phyloP scores from a whole-genome alignment of 2,329 filamentous ascomycete species.

The Elsinoe ampelina region DNA sequence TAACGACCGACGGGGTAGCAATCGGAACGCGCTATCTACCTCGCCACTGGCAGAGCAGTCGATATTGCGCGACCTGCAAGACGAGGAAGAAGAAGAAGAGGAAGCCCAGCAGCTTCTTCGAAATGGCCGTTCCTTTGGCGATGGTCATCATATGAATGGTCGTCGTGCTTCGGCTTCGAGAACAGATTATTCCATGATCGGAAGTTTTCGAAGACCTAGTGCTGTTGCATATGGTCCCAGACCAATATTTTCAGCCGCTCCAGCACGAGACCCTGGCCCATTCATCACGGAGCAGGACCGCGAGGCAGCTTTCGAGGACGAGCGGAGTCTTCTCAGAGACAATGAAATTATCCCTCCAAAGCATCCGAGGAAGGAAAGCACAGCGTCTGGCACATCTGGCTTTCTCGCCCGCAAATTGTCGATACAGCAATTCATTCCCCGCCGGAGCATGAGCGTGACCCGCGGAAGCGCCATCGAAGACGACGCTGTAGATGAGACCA shows the following conservation, averaged over 20 bases:
- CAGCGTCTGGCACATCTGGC: constrained; percentile 12
- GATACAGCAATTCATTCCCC: constrained; percentile 8
- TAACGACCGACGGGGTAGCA: neutral
- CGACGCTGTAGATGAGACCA: constrained; percentile 16
- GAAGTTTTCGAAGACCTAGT: constrained; percentile 66
- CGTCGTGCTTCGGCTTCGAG: constrained; percentile 17
- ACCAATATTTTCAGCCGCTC: constrained; percentile 59
- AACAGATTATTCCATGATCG: constrained; percentile 42
- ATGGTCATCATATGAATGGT: constrained; percentile 15
- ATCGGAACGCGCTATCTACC: constrained; percentile 11
- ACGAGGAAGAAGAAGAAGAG: constrained; percentile 19
- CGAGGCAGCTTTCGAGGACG: constrained; percentile 46
- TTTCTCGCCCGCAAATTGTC: constrained; percentile 10
- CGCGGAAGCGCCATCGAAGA: constrained; percentile 1
- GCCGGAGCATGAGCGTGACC: neutral
- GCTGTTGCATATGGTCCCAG: constrained; percentile 64
- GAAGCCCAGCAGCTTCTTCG: constrained; percentile 16
- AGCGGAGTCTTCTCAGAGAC: constrained; percentile 49
- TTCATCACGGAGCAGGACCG: constrained; percentile 44
- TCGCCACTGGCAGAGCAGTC: constrained; percentile 25
- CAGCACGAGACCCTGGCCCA: constrained; percentile 38
- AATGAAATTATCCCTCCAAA: constrained; percentile 50
- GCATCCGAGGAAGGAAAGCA: constrained; percentile 29
- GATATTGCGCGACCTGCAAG: constrained; percentile 25
- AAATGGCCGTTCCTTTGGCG: neutral